Evolutionary conservation across 495 filamentous ascomycete species (phyloP).

Genomic region (Penicillium antarcticum): DNA sequence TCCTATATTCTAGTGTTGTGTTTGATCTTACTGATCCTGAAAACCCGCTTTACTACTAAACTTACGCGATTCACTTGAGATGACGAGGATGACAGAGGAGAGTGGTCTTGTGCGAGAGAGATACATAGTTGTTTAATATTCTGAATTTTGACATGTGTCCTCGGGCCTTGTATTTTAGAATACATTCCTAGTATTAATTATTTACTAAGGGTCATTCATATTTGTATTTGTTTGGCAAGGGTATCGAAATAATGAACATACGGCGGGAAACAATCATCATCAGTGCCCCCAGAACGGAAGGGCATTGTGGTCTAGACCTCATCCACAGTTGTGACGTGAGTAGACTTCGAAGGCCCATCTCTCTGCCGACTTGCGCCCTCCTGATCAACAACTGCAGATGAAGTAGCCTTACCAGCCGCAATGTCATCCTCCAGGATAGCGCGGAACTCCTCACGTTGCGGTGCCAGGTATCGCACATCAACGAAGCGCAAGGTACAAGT

Average conservation of each 20-base stretch:
- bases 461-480: constrained; percentile 27
- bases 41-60: constrained; percentile 39
- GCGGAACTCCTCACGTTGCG: constrained; percentile 23
- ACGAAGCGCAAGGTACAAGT: constrained; percentile 22
- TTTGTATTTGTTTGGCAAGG: neutral
- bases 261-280: too few species aligned
- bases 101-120: neutral
- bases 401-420: constrained; percentile 9
- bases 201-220: neutral
- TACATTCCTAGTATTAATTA: neutral
- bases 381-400: neutral
- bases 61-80: neutral
- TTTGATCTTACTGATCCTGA: constrained; percentile 56
- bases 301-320: neutral
- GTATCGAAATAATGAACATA: neutral
- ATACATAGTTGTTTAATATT: neutral
- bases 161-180: neutral
- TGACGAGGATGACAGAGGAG: neutral
- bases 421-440: constrained; percentile 14
- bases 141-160: neutral
- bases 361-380: neutral
- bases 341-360: neutral
- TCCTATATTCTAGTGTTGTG: constrained; percentile 53
- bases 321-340: neutral
- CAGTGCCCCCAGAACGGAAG: too few species aligned